phyloP scores from a whole-genome alignment of 495 filamentous ascomycete species.

The Lasiosphaeria ovina region DNA sequence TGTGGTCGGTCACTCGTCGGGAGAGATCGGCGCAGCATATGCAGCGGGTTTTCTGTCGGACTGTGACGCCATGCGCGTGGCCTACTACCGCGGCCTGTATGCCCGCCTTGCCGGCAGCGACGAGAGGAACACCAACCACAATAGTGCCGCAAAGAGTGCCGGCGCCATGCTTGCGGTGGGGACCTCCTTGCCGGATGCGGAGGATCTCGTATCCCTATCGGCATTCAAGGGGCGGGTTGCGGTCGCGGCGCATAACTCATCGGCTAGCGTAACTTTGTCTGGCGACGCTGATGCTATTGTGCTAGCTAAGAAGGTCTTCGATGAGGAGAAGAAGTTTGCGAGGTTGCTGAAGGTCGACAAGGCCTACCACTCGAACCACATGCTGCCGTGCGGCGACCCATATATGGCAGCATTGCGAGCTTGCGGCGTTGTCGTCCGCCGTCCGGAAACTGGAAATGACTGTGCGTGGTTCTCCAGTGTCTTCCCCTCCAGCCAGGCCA shows the following conservation, averaged over 20 bases:
- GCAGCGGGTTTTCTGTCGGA: slow-evolving; percentile 23
- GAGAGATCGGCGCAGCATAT: slow-evolving; percentile 34
- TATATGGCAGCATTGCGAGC: slow-evolving; percentile 24
- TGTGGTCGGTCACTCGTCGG: slow-evolving; percentile 34
- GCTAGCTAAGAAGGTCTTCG: slow-evolving; percentile 35
- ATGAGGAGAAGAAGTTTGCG: slow-evolving; percentile 45
- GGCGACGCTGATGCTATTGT: slow-evolving; percentile 41
- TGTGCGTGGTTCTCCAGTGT: slow-evolving; percentile 25
- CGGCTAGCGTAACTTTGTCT: slow-evolving; percentile 46
- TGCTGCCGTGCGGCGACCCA: slow-evolving; percentile 22
- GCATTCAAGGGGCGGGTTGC: slow-evolving; percentile 32
- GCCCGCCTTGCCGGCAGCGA: slow-evolving; percentile 19
- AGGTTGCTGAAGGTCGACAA: slow-evolving; percentile 33
- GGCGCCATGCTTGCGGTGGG: slow-evolving; percentile 57
- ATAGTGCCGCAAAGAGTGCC: slow-evolving; percentile 7
- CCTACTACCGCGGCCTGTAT: slow-evolving; percentile 20
- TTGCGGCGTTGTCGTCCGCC: slow-evolving; percentile 48
- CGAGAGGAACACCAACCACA: not conserved
- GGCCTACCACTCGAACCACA: slow-evolving; percentile 44
- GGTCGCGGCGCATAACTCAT: slow-evolving; percentile 48
- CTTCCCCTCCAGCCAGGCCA: not conserved
- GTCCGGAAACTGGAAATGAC: slow-evolving; percentile 17
- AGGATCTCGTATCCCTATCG: slow-evolving; percentile 32
- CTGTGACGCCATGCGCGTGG: slow-evolving; percentile 18
- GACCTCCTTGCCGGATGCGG: slow-evolving; percentile 36